Base-by-base conservation (phyloP, 2,329 filamentous ascomycete species). In the Paraphaeosphaeria minitans region DNA sequence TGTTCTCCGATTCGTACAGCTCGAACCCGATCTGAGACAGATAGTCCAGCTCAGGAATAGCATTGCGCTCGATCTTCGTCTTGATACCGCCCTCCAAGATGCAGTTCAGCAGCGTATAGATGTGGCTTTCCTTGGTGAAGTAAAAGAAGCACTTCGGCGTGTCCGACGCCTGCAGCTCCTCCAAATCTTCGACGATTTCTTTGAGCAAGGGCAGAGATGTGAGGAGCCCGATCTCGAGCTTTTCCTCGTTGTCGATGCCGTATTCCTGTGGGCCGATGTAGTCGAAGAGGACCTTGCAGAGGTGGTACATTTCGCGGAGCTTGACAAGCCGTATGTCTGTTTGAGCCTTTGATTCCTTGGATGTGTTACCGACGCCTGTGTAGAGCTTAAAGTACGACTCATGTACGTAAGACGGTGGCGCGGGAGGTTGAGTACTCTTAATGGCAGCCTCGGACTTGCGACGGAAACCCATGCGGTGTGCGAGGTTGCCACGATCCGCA, bases 221-320 rank as follows among this genome's bases (percentile, higher is more conserved):
- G 66, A 99, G 81, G 1, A 99, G 85, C 1, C 95, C 95, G 75
- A 99, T 99, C 75, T 99, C 95, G n/a, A 99, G 85, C 82, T 99
- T 99, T 79, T 99, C 95, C 59, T 88, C 89, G 71, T 97, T 91
- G 4, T 91, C 92, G 66, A 99, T 99, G 55, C 95, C 95, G 72
- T 99, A 99, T 77, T 99, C 95, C 71, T 99, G 95, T 0, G 95
- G 95, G 55, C 95, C 97, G 69, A 99, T 96, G 75, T 97, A 99
- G 78, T 99, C 95, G 71, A 99, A 99, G 14, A 99, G 81, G 13
- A 98, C 89, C 78, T 99, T 99, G 57, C 92, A 92, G 48, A 97
- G 83, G 67, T 92, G 92, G 78, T 98, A 99, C 56, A 99, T 83
- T 77, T 99, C 93, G 62, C 95, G 88, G 45, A 99, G 83, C 61